Percentiles rank a stretch among this genome's conserved stretches.
phyloP scores from a whole-genome alignment of 164 flowering plant genomes.

The Umbilicus rupestris region DNA sequence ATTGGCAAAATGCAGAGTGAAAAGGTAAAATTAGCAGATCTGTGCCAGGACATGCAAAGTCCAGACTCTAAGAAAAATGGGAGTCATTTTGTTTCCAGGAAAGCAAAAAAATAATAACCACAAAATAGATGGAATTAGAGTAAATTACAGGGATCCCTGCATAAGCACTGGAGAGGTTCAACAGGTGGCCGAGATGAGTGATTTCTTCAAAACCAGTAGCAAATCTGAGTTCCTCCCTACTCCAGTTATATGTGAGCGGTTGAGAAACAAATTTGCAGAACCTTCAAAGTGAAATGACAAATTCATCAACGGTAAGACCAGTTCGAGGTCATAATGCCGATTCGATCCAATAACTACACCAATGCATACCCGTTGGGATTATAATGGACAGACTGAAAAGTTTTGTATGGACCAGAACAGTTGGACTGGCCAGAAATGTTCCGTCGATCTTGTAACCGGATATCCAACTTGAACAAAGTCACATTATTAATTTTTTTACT shows the following conservation, averaged over 20 bases:
- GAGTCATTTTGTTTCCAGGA: not conserved
- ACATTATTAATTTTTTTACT: not conserved
- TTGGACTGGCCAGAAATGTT: conserved; percentile 52
- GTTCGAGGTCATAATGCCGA: not conserved
- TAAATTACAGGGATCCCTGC: conserved; percentile 54
- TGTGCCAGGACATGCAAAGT: not conserved
- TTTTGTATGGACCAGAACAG: conserved; percentile 11
- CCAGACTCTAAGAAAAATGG: not conserved
- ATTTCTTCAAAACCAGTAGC: conserved; percentile 47
- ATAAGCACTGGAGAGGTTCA: conserved; percentile 64
- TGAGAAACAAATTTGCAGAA: conserved; percentile 16
- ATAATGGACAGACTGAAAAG: conserved; percentile 14
- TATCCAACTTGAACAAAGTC: conserved; percentile 44
- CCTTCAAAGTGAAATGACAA: not conserved
- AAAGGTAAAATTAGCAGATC: not conserved
- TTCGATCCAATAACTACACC: not conserved
- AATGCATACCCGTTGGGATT: conserved; percentile 20
- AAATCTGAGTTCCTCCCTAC: conserved; percentile 44
- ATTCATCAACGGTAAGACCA: not conserved
- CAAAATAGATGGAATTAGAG: not conserved
- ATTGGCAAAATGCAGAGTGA: not conserved
- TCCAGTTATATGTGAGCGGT: conserved; percentile 38
- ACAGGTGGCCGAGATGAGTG: conserved; percentile 35
- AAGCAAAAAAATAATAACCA: not conserved
- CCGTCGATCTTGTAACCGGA: conserved; percentile 50